Base-by-base conservation (phyloP, 805 yeast genomes). In the Saturnispora bothae region DNA sequence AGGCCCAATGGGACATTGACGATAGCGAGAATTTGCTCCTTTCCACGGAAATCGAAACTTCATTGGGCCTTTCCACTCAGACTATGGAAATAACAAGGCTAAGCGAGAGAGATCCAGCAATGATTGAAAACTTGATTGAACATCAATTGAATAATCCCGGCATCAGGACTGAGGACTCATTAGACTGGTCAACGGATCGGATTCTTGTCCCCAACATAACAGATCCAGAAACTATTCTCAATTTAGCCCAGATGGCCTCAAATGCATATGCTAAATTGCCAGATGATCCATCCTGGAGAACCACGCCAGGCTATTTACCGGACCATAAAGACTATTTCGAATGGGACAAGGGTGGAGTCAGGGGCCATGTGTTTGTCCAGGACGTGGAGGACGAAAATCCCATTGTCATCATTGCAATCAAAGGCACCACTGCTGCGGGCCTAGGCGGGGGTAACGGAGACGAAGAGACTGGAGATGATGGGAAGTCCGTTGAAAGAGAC, bases 361-460 rank as follows among this genome's bases (percentile, higher is more conserved):
- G 98, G 31, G 98, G 98, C 3, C 96, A 92, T 54, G 75, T 92
- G 1, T 92, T 92, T 59, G 77, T 75, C 7, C 69, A 73, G 35
- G 15, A 41, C n/a, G 9, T 28, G 5, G 35, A 34, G 4, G 61
- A 64, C 61, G 70, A 0, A 20, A 36, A 16, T 2, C 50, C 50
- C 9, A 29, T 41, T 6, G 83, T 84, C 13, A 80, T 92, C 2
- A 71, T 92, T 22, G 75, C 94, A 0, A 66, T 85, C 41, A 92
- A 92, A 56, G 98, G 98, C 2, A 89, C 98, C 1, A 75, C 88
- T 35, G 95, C 96, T 0, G 83, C 86, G 0, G 76, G 78, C 4
- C 51, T 79, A 10, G 71, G 73, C 4, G 56, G 67, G 12, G 68
- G 71, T 1, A 51, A 51, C 20, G 49, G 54, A n/a, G 71, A 72